Percentiles rank a stretch among this genome's conserved stretches.
phyloP scores from a whole-genome alignment of 106 monocot species.

The Chionographis japonica region DNA sequence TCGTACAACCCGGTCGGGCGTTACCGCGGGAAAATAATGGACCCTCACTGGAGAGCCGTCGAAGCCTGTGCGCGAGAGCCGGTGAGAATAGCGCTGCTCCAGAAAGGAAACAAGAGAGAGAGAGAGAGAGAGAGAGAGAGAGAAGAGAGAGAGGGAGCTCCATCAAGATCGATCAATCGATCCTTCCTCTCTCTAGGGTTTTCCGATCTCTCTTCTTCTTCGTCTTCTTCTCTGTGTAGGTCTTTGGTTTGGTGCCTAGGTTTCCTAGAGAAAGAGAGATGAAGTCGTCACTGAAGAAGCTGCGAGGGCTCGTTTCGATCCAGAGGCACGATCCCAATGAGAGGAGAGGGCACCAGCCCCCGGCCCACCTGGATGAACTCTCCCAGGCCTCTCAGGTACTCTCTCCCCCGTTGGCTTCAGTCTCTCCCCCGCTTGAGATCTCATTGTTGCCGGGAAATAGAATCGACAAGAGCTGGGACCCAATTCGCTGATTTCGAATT shows the following conservation, averaged over 20 bases:
- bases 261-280: constrained; percentile 5
- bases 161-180: too few species aligned
- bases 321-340: constrained; percentile 30
- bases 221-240: neutral
- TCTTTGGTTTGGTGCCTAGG: neutral
- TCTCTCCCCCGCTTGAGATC: neutral
- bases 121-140: too few species aligned
- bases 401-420: neutral
- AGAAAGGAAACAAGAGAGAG: too few species aligned
- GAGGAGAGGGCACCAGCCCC: constrained; percentile 17
- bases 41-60: too few species aligned
- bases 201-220: neutral
- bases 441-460: too few species aligned
- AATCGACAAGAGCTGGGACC: too few species aligned
- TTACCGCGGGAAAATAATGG: too few species aligned
- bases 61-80: too few species aligned
- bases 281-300: constrained; percentile 56
- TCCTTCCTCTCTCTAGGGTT: neutral
- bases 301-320: constrained; percentile 39
- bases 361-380: constrained; percentile 43
- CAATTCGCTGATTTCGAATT: too few species aligned
- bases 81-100: too few species aligned
- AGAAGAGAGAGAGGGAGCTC: too few species aligned
- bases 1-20: too few species aligned
- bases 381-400: constrained; percentile 44